These are phyloP conservation scores for Fagopyrum esculentum DNA, from an alignment of 148 eudicot genomes.

Conservation along the genomic window DNA sequence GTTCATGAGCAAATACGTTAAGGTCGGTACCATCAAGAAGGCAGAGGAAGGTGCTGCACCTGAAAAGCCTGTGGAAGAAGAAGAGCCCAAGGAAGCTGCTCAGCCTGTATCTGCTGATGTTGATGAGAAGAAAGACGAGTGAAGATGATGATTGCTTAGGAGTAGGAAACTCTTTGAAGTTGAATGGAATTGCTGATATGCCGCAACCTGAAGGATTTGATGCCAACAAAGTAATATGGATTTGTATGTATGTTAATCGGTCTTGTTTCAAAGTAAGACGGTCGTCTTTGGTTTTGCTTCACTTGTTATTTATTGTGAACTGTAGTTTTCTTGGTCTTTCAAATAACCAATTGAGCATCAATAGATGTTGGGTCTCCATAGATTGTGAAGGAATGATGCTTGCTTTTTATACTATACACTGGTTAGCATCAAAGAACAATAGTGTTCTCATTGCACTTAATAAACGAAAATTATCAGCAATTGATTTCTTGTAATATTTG, in stretches of 20 bases:
- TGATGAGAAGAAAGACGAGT: constrained; percentile 15
- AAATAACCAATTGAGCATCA: background rate
- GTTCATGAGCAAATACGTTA: constrained; percentile 93
- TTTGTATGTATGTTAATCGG: background rate
- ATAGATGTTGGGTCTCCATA: background rate
- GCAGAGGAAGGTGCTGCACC: background rate
- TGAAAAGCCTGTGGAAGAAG: background rate
- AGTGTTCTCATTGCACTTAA: no score
- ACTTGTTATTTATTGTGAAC: background rate
- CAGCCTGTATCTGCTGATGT: constrained; percentile 1
- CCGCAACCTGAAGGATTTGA: background rate
- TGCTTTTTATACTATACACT: no score
- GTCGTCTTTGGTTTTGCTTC: background rate
- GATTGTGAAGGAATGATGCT: background rate
- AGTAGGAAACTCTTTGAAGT: background rate
- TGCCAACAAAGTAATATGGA: background rate
- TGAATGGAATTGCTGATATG: background rate
- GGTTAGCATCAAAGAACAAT: no score
- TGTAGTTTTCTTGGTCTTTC: background rate
- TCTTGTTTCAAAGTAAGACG: background rate
- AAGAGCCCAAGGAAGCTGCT: background rate
- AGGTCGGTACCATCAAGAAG: constrained; percentile 73
- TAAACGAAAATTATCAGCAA: no score
- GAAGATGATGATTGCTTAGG: background rate
- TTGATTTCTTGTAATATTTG: no score